phyloP scores from a whole-genome alignment of 768 basidiomycete species.

The Lentinula detonsa region DNA sequence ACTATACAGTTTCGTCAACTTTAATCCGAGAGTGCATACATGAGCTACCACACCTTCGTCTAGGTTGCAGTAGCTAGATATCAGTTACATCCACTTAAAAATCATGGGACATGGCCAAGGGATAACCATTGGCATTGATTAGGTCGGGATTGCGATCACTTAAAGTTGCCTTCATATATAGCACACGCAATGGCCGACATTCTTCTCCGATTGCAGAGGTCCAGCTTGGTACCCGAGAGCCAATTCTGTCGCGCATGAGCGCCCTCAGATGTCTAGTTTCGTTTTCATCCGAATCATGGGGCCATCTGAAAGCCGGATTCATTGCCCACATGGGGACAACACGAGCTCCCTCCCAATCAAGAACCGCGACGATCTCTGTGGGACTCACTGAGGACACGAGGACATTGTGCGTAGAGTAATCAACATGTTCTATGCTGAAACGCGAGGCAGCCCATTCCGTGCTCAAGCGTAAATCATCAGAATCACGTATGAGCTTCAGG shows the following conservation, averaged over 20 bases:
- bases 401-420: conserved; percentile 4
- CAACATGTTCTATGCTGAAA: conserved; percentile 1
- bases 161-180: neutral
- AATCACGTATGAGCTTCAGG: neutral
- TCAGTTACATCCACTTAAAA: too few species aligned
- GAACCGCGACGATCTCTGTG: neutral
- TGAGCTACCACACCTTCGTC: too few species aligned
- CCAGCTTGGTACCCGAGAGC: neutral
- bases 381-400: neutral
- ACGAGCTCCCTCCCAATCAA: conserved; percentile 6
- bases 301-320: conserved; percentile 5
- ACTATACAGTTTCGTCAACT: too few species aligned
- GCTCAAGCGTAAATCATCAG: neutral
- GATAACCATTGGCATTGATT: neutral
- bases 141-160: conserved; percentile 3
- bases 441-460: neutral
- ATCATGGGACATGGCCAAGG: neutral
- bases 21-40: too few species aligned
- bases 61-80: too few species aligned
- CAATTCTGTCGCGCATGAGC: conserved; percentile 2
- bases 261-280: conserved; percentile 1
- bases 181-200: neutral
- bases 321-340: conserved; percentile 6
- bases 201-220: neutral
- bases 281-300: neutral